Evolutionary conservation across 2,329 filamentous ascomycete species (phyloP).

Genomic region (Didymosphaeria variabile): DNA sequence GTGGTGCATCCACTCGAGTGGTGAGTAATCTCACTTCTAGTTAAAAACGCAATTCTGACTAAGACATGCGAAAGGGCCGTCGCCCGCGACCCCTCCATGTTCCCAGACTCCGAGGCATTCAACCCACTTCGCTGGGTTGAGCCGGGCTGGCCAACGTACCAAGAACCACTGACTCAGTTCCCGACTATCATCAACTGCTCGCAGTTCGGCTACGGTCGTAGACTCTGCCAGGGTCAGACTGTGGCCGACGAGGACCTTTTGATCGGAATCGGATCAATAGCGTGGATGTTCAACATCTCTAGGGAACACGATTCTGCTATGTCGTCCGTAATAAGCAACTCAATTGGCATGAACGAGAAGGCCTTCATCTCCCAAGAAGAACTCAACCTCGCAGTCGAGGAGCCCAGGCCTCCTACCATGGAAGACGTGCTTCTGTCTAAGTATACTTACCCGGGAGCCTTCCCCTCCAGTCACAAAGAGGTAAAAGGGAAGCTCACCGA

Average conservation of each 20-base stretch:
- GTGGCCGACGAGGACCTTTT: constrained; percentile 55
- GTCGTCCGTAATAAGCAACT: not conserved
- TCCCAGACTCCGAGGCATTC: constrained; percentile 74
- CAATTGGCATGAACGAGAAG: constrained; percentile 41
- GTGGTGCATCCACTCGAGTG: constrained; percentile 56
- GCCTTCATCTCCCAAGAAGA: constrained; percentile 49
- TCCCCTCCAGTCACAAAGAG: constrained; percentile 14
- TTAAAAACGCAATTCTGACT: constrained; percentile 15
- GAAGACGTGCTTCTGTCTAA: constrained; percentile 38
- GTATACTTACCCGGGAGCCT: constrained; percentile 38
- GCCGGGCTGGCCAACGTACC: constrained; percentile 61
- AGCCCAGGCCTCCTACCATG: constrained; percentile 25
- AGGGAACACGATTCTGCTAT: not conserved
- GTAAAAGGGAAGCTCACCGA: constrained; percentile 24
- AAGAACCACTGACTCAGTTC: constrained; percentile 60
- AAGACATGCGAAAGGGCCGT: constrained; percentile 54
- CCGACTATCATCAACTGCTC: constrained; percentile 64
- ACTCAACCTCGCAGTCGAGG: constrained; percentile 41
- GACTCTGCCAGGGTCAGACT: constrained; percentile 55
- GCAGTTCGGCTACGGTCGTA: constrained; percentile 64
- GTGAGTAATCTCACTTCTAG: constrained; percentile 33
- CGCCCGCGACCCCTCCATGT: constrained; percentile 61
- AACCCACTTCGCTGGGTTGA: constrained; percentile 69
- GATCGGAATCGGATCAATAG: constrained; percentile 55
- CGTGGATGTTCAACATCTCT: constrained; percentile 56